Percentiles rank a stretch among this genome's conserved stretches.
These are phyloP conservation scores for Phlegmacium glaucopus DNA, from an alignment of 768 basidiomycete genomes.

Conservation along the genomic window DNA sequence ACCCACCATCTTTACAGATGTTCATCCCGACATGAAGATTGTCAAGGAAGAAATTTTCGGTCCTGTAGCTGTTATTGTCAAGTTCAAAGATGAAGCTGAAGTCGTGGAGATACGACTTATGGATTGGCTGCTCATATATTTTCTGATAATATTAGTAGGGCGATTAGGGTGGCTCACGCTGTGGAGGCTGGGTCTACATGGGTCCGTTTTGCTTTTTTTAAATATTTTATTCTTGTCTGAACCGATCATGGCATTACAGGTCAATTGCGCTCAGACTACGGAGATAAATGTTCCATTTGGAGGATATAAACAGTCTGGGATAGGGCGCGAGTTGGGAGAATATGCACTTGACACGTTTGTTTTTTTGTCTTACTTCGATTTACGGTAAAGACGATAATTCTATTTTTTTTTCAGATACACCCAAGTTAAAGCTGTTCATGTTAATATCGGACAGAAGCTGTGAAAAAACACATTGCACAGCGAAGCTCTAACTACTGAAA, in stretches of 20 bases:
- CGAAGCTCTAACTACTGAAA: too few relatives aligned
- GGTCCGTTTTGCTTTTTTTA: slow-evolving; percentile 5
- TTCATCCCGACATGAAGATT: slow-evolving; percentile 62
- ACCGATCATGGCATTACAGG: slow-evolving; percentile 15
- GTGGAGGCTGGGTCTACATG: slow-evolving; percentile 29
- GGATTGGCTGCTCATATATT: slow-evolving; percentile 81
- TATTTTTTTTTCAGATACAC: slow-evolving; percentile 40
- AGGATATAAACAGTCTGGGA: slow-evolving; percentile 72
- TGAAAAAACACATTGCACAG: too few relatives aligned
- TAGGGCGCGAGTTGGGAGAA: slow-evolving; percentile 68
- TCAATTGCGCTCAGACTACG: slow-evolving; percentile 42
- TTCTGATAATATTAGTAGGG: slow-evolving; percentile 62
- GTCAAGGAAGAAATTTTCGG: slow-evolving; percentile 73
- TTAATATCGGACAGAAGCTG: slow-evolving; percentile 40
- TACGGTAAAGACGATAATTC: background rate
- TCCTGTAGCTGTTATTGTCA: slow-evolving; percentile 68
- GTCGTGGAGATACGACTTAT: slow-evolving; percentile 55
- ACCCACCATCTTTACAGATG: slow-evolving; percentile 70
- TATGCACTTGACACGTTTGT: slow-evolving; percentile 55
- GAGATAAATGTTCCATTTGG: slow-evolving; percentile 60
- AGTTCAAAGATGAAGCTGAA: slow-evolving; percentile 63
- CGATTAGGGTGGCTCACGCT: slow-evolving; percentile 56
- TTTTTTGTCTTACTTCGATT: background rate
- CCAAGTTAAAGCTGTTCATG: slow-evolving; percentile 57
- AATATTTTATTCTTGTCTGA: background rate